Base-by-base conservation (phyloP, 2,329 filamentous ascomycete genomes). In the Paecilomyces dactylethromorphus region DNA sequence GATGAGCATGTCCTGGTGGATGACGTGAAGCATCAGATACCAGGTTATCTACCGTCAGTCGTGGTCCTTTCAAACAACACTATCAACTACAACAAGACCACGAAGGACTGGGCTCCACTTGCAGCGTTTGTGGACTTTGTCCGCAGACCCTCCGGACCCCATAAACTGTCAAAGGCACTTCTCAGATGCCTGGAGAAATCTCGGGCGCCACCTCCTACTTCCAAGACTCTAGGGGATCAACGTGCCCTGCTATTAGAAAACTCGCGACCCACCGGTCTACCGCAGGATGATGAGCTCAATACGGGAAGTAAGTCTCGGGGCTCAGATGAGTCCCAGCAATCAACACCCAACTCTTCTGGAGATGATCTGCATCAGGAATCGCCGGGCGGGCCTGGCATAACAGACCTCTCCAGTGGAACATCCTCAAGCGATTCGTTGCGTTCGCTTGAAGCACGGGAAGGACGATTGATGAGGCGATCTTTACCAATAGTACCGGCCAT, bases 81-180 rank as follows among this genome's bases (percentile, higher is more conserved):
- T 0, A 64, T 74, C 21, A 73, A 76, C 60, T 73, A 74, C 52
- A 68, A 63, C 29, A 61, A 64, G 4, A 64, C 69, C 18, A 61
- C 65, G 32, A 61, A 66, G 8, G 60, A 70, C 53, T 72, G 71
- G 67, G 49, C 66, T 2, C 62, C 67, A 6, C 60, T 74, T 35
- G 69, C 73, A 1, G 60, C 67, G 15, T 67, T 70, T 2, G 69
- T 77, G 10, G 70, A 76, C 55, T 71, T 76, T 24, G 70, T 76
- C 29, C 69, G 71, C 18, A 72, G 72, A 18, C 75, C 75, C 3
- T 76, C 71, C 55, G 75, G 74, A 1, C 74, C 75, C 7, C 73
- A 77, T 56, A 78, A 77, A 53, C 61, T 78, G 53, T 74, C 74
- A 3, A 74, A 70, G 33, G 71, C 69, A 29, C 64, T 77, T 13